Evolutionary conservation across 352 stramenopile species (phyloP).

Genomic region (Elongisporangium senticosum): DNA sequence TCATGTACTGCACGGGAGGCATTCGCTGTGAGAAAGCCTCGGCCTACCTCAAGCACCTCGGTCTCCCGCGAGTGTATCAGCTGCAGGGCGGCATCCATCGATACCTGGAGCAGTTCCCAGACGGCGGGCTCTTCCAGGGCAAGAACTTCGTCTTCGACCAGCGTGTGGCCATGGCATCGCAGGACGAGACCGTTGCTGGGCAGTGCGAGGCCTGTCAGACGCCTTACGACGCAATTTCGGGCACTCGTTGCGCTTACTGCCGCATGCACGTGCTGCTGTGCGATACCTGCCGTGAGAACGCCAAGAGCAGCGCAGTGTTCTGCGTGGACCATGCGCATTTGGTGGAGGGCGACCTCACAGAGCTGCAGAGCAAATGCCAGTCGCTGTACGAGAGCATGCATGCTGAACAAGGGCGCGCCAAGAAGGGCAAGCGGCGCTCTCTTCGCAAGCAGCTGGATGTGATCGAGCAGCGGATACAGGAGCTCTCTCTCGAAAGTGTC

Average conservation of each 20-base stretch:
- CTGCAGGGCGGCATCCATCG: constrained; percentile 78
- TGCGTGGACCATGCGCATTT: constrained; percentile 54
- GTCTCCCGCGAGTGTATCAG: constrained; percentile 68
- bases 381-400: constrained; percentile 27
- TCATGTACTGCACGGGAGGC: constrained; percentile 87
- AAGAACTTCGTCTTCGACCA: constrained; percentile 88
- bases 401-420: constrained; percentile 29
- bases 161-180: constrained; percentile 59
- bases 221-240: constrained; percentile 60
- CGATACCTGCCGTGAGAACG: constrained; percentile 31
- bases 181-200: constrained; percentile 49
- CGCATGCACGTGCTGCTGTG: constrained; percentile 78
- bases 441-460: constrained; percentile 79
- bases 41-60: constrained; percentile 66
- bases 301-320: constrained; percentile 32
- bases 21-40: constrained; percentile 84
- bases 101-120: constrained; percentile 75
- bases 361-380: constrained; percentile 26
- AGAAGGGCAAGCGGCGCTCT: constrained; percentile 68
- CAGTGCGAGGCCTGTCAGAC: constrained; percentile 50
- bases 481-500: constrained; percentile 5
- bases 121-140: constrained; percentile 62
- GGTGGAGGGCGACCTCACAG: constrained; percentile 29
- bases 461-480: constrained; percentile 55
- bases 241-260: constrained; percentile 67